Evolutionary conservation across 1,284 basidiomycete genomes (phyloP).

Genomic region (Irpex rosettiformis): DNA sequence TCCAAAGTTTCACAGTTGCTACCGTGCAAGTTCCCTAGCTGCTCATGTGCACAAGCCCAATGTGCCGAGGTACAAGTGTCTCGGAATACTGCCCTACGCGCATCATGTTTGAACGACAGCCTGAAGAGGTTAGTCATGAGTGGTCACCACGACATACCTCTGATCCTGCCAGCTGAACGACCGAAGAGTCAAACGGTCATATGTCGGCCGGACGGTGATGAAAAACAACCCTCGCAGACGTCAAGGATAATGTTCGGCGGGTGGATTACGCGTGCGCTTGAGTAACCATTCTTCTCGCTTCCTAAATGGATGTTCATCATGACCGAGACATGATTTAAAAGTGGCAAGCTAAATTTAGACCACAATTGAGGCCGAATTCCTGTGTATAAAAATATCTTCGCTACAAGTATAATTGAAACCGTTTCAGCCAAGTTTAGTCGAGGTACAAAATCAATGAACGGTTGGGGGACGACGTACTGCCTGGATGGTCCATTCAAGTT

Average conservation of each 20-base stretch:
- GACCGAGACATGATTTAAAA: not conserved
- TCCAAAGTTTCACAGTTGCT: not conserved
- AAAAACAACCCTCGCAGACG: not conserved
- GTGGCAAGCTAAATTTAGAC: not conserved
- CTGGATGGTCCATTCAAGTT: not conserved
- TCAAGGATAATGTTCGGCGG: constrained; percentile 1
- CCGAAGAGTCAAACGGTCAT: not conserved
- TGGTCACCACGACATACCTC: not conserved
- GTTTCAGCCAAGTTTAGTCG: too few relatives aligned
- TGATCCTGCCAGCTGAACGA: not conserved
- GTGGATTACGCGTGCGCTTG: too few relatives aligned
- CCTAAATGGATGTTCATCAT: too few relatives aligned
- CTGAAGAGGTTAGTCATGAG: not conserved
- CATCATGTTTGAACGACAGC: not conserved
- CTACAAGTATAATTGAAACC: too few relatives aligned
- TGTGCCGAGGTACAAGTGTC: not conserved
- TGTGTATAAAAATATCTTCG: not conserved
- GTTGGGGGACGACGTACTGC: too few relatives aligned
- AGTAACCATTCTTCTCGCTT: too few relatives aligned
- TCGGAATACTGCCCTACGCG: not conserved
- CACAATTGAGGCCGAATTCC: not conserved
- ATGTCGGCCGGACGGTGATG: constrained; percentile 1
- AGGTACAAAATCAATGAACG: too few relatives aligned
- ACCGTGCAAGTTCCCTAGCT: not conserved
- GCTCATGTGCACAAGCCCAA: not conserved